Evolutionary conservation across 352 stramenopile genomes (phyloP), one percentile per base, ranked within the genome.

Genomic region (Phytopythium cucurbitacearum): DNA sequence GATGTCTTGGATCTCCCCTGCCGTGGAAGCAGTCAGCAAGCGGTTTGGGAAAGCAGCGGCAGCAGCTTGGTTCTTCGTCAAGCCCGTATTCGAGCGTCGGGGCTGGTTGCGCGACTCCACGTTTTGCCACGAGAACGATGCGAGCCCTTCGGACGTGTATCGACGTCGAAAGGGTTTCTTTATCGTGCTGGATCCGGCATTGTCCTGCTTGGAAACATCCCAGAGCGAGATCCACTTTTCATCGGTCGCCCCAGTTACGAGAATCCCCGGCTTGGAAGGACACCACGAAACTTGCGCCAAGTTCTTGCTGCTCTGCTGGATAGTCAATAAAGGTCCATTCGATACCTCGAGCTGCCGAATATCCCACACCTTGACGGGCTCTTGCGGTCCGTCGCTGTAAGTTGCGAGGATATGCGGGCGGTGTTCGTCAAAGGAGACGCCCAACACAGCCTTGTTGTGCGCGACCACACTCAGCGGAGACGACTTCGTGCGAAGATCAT

Each of bases 281-380:
- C 82, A 93, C 85, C 85, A 95, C 43, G 81, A 74, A 38, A 95
- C 80, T 40, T 93, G 82, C 9, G 79, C 59, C 7, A 95, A 67
- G 40, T 68, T 85, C 49, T 91, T 91, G 57, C 76, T 88, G 0
- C 69, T 76, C 34, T 79, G 79, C 28, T 91, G 80, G 9, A 95
- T 60, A 12, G 82, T 81, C n/a, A 90, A 56, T 7, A 95, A 46
- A 10, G 85, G 76, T 0, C 81, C 79, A 0, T 69, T 65, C 6
- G 77, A 80, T 5, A 73, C 71, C 51, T 91, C 75, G n/a, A 95
- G 53, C 41, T 85, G 82, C 4, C 85, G 85, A 46, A 95, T 89
- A 62, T 95, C 85, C 85, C 85, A 95, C 6, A 95, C 77, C 58
- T 93, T 93, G 15, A 95, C 72, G 5, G 78, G 76, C 56, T 93